Evolutionary conservation across 2,329 filamentous ascomycete genomes (phyloP).

Genomic region (Phoma sp.): DNA sequence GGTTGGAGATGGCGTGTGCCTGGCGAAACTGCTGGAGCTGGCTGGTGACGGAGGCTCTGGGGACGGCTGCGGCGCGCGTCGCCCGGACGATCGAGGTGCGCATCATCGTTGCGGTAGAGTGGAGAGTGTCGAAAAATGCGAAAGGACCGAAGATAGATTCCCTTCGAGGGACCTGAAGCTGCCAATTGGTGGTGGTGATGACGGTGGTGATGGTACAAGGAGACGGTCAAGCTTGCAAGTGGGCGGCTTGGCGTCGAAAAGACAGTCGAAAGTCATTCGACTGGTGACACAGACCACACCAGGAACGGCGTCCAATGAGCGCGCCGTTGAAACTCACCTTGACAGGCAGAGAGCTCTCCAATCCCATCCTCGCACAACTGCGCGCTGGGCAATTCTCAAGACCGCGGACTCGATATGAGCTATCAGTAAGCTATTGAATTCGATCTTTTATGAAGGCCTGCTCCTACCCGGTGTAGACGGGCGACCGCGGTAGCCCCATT

Average conservation of each 20-base stretch:
- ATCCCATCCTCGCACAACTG: too few species aligned
- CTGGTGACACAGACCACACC: slow-evolving; percentile 14
- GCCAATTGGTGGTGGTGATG: slow-evolving; percentile 48
- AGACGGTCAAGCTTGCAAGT: slow-evolving; percentile 21
- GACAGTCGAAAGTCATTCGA: slow-evolving; percentile 18
- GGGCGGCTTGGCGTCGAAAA: slow-evolving; percentile 18
- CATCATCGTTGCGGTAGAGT: slow-evolving; percentile 48
- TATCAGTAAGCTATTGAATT: too few species aligned
- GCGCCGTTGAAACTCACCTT: slow-evolving; percentile 10
- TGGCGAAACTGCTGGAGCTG: slow-evolving; percentile 62
- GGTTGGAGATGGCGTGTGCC: slow-evolving; percentile 95
- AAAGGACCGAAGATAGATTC: slow-evolving; percentile 40
- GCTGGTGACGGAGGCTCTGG: slow-evolving; percentile 47
- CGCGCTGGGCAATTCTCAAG: too few species aligned
- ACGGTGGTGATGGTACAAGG: slow-evolving; percentile 37
- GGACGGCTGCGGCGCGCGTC: slow-evolving; percentile 43
- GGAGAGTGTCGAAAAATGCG: slow-evolving; percentile 45
- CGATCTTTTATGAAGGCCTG: background rate
- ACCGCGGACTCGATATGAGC: too few species aligned
- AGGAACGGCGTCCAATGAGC: slow-evolving; percentile 13
- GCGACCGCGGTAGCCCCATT: too few species aligned
- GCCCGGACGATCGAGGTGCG: slow-evolving; percentile 49
- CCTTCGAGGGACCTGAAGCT: slow-evolving; percentile 44
- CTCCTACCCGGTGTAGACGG: too few species aligned
- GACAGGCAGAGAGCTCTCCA: background rate